These are phyloP conservation scores for Priceomyces castillae DNA, from an alignment of 805 yeast genomes.

Conservation along the genomic window DNA sequence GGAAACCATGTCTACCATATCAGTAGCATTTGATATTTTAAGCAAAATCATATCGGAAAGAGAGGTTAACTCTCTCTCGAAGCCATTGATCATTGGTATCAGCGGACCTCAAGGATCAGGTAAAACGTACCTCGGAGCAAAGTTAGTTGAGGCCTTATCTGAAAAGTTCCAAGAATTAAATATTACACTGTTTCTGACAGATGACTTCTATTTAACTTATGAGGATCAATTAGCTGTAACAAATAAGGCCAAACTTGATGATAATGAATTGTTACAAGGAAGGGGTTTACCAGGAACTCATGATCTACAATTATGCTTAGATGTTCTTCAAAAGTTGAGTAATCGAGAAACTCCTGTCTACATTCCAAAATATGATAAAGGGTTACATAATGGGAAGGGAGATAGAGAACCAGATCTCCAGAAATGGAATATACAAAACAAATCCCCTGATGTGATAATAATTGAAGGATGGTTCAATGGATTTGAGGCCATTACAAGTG, in stretches of 20 bases:
- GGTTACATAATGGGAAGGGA: slow-evolving; percentile 69
- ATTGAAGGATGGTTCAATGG: slow-evolving; percentile 97
- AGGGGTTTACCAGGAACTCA: slow-evolving; percentile 96
- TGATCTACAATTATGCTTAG: slow-evolving; percentile 51
- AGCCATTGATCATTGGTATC: slow-evolving; percentile 53
- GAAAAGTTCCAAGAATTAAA: slow-evolving; percentile 32
- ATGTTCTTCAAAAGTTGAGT: slow-evolving; percentile 34
- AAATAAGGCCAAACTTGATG: slow-evolving; percentile 21
- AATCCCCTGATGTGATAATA: slow-evolving; percentile 60
- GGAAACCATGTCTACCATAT: not conserved
- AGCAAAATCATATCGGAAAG: not conserved
- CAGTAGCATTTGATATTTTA: not conserved
- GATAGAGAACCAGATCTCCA: slow-evolving; percentile 49
- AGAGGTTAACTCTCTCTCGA: slow-evolving; percentile 1
- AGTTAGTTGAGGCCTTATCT: slow-evolving; percentile 34
- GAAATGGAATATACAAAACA: slow-evolving; percentile 32
- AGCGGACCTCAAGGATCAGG: slow-evolving; percentile 84
- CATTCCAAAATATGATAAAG: slow-evolving; percentile 79
- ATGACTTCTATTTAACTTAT: slow-evolving; percentile 78
- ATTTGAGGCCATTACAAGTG: slow-evolving; percentile 38
- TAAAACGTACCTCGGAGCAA: slow-evolving; percentile 54
- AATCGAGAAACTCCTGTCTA: slow-evolving; percentile 13
- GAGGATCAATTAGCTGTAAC: slow-evolving; percentile 54
- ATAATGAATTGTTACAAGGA: slow-evolving; percentile 62
- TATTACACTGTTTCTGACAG: slow-evolving; percentile 64